Evolutionary conservation across 1,139 yeast species (phyloP), one percentile per base, ranked within the genome.

Genomic region (Zygoascus sp.): DNA sequence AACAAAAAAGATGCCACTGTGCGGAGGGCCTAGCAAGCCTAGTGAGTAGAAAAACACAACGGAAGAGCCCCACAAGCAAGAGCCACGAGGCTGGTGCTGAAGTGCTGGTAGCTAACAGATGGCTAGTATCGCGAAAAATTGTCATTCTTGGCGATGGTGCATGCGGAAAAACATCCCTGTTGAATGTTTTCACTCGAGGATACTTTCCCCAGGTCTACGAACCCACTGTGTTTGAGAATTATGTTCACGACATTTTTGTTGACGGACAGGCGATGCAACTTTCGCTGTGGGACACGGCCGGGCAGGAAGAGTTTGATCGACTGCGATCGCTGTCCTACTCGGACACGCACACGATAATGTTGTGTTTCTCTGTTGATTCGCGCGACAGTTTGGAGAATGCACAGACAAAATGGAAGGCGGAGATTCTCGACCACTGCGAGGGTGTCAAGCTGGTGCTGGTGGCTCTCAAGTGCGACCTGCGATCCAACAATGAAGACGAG

Each of bases 61-160:
- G n/a, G n/a, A n/a, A n/a, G n/a, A n/a, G n/a, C 25, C 16, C 5
- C 21, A 11, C 5, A 27, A 3, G 25, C 13, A 30, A 16, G 16
- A 5, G 11, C 3, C 17, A 30, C 16, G 34, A 13, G 27, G 27
- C 7, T 10, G 27, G 27, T n/a, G n/a, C n/a, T 25, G n/a, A 35
- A 34, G 2, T 17, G 11, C 39, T 28, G 21, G 16, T 23, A n/a
- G n/a, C n/a, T n/a, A n/a, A n/a, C n/a, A n/a, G n/a, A n/a, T 8
- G 5, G n/a, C 17, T 63, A 65, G 79, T 88, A 56, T 89, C 87
- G 66, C 83, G 97, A 58, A 92, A 92, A 65, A 89, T 92, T 52
- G 98, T 92, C 58, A 92, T 92, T 56, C 75, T 92, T 40, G 98
- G 98, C 42, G 98, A 92, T 68, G 98, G 98, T 79, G 97, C 97